Base-by-base conservation (phyloP, 108 stramenopile species). In the Nitzschia inconspicua region DNA sequence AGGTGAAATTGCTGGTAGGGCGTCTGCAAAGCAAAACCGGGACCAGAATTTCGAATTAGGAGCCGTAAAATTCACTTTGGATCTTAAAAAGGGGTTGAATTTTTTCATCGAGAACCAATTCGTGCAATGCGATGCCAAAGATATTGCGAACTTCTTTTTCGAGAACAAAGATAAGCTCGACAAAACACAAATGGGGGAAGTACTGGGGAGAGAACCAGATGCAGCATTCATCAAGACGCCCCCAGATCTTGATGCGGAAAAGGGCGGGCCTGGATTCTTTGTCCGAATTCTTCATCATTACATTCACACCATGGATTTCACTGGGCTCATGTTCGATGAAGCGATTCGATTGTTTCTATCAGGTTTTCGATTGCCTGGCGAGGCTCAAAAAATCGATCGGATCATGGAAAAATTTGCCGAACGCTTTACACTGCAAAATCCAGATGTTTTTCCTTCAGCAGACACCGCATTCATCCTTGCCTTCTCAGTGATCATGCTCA, bases 381-480 rank as follows among this genome's bases (percentile, higher is more conserved):
- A 99, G 76, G 97, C 98, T 13, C 99, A 99, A 65, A 93, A 93
- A 75, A 98, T 99, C 77, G 99, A 99, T 63, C 91, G 99, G 30
- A 98, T 99, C 42, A 99, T 99, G 97, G 99, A 99, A 64, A 98
- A 96, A 60, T 99, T 98, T 67, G 98, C 98, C 7, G 98, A 97
- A 69, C 79, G 84, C 23, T 99, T 85, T 72, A 96, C 86, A 26
- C 50, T 58, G 44, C 91, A 96, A 63, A 96, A 96, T 74, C 55
- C 59, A 7, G 78, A 82, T 19, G 93, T 95, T 3, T 98, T 99
- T 63, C 91, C 97, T 10, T 92, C 86, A 4, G 97, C 98, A 14
- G 99, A 99, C 73, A 96, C 96, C 34, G 98, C 97, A 0, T 99
- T 98, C 65, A 95, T 99, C 48, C 79, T 99, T 16, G 98, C 94